A percentile compares a stretch with the other conserved stretches of the same genome.
Conservation (phyloP, 176 grass and related monocot species). For the Tillandsia fasciculata region DNA sequence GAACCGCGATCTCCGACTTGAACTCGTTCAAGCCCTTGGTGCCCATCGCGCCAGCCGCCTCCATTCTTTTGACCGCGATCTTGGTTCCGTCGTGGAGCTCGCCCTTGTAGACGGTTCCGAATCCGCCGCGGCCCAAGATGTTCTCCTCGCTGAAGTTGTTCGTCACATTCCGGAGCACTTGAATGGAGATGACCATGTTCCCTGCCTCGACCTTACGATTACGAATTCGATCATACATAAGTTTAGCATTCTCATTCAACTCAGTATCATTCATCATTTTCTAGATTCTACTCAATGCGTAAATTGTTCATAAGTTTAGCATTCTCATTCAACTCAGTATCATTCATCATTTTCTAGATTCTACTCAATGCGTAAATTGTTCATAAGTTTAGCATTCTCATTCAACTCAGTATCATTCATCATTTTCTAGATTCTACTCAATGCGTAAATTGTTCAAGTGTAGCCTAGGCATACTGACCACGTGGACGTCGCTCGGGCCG, state of each 20-base stretch:
- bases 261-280: too few species aligned
- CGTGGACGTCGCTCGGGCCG: slow-evolving; percentile 54
- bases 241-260: too few species aligned
- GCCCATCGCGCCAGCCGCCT: slow-evolving; percentile 81
- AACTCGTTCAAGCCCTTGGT: slow-evolving; percentile 93
- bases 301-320: too few species aligned
- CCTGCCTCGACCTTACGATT: slow-evolving; percentile 35
- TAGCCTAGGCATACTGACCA: slow-evolving; percentile 7
- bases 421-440: too few species aligned
- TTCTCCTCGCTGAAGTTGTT: slow-evolving; percentile 94
- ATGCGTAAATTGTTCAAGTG: too few species aligned
- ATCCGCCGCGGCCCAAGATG: slow-evolving; percentile 74
- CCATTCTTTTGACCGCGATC: slow-evolving; percentile 95
- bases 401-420: too few species aligned
- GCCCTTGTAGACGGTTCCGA: slow-evolving; percentile 87
- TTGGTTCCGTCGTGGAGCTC: slow-evolving; percentile 93
- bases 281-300: too few species aligned
- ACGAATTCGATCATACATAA: too few species aligned
- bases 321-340: too few species aligned
- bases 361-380: too few species aligned
- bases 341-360: too few species aligned
- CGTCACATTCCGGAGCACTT: slow-evolving; percentile 88
- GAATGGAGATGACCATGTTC: slow-evolving; percentile 97
- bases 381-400: too few species aligned
- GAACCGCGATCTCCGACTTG: slow-evolving; percentile 79